Conservation (phyloP, 768 basidiomycete species). For the Calocybe gangraenosa region DNA sequence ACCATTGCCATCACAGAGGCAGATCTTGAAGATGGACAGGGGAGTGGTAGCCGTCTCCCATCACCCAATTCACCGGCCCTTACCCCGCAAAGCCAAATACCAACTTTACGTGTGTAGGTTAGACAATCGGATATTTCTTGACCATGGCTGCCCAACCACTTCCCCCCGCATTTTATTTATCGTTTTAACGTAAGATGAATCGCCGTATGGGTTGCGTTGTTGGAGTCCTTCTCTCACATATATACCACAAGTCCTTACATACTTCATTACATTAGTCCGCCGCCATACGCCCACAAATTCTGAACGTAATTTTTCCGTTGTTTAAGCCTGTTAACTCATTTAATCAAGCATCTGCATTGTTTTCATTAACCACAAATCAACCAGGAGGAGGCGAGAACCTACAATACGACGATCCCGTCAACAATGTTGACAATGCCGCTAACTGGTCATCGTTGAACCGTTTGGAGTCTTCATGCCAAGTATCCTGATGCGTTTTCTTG, state of each 20-base stretch:
- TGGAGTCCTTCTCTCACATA: background rate
- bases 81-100: constrained; percentile 35
- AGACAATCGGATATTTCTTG: background rate
- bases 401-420: constrained; percentile 87
- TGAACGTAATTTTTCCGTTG: constrained; percentile 7
- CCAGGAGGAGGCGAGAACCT: constrained; percentile 21
- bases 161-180: constrained; percentile 4
- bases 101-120: constrained; percentile 34
- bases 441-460: constrained; percentile 86
- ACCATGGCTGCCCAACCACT: background rate
- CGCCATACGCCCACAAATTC: constrained; percentile 7
- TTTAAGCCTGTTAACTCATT: background rate
- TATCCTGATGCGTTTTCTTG: constrained; percentile 82
- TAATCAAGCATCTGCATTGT: constrained; percentile 16
- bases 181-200: background rate
- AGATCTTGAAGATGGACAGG: constrained; percentile 40
- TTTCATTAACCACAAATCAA: constrained; percentile 10
- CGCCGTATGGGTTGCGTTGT: constrained; percentile 3
- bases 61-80: constrained; percentile 24
- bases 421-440: constrained; percentile 72
- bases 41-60: constrained; percentile 21
- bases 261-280: constrained; percentile 14
- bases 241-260: constrained; percentile 14
- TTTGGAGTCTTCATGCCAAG: constrained; percentile 86
- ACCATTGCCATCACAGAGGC: constrained; percentile 39